Evolutionary conservation across 2,329 filamentous ascomycete species (phyloP), one percentile per base, ranked within the genome.

Genomic region (Juglanconis oblonga): DNA sequence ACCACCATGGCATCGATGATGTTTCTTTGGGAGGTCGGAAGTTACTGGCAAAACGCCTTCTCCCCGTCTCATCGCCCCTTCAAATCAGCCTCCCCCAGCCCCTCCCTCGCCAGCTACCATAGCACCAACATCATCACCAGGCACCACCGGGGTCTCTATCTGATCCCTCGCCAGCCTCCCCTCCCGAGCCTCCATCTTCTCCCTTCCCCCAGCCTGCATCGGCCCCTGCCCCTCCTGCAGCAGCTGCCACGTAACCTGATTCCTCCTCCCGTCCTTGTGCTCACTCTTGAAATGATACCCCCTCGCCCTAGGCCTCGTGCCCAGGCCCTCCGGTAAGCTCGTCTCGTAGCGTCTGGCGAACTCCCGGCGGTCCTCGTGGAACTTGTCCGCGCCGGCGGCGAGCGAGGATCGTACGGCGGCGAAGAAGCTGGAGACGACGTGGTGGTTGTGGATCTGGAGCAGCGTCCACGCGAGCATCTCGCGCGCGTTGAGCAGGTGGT

Each of bases 401-500:
- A 98, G 87, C 58, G 86, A 86, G 1, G 74, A 70, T 24, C 94
- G 86, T 6, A 97, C 79, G 0, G 80, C 83, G 0, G 77, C 73
- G 72, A 98, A 97, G 77, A 98, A 97, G 0, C 76, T 68, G 50
- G 84, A 81, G 56, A 96, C 74, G 7, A 89, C 76, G 62, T 87
- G 81, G 71, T 96, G 87, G 72, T 99, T 99, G 76, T 99, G 95
- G 3, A 97, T 82, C 72, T 98, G 94, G 7, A 99, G 80, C 7
- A 99, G 81, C 0, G 89, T 90, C 95, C 95, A 99, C 31, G 89
- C 94, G 4, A 97, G 85, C 95, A 99, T 98, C 74, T 99, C 95
- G 70, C 93, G 96, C 0, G 95, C 92, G 51, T 86, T 82, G 5
- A 99, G 84, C 1, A 98, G 81, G 73, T 99, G 95, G 65, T 92